These are phyloP conservation scores for Kazachstania sp. DNA, from an alignment of 1,139 yeast species.

Conservation along the genomic window DNA sequence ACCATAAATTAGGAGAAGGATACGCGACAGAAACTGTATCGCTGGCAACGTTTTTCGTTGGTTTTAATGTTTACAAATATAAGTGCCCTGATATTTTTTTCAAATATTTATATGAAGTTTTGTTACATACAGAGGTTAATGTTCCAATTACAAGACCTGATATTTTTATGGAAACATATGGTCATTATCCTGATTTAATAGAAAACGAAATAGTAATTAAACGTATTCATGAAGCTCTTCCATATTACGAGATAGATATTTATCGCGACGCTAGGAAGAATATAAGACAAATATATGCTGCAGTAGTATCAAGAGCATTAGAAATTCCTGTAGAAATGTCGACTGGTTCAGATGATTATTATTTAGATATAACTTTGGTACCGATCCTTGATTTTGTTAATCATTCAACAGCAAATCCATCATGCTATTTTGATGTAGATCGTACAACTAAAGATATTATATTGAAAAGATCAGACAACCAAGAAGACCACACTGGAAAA, in stretches of 20 bases:
- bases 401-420: constrained; percentile 35
- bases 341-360: constrained; percentile 30
- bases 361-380: constrained; percentile 48
- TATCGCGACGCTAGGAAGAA: too few relatives aligned
- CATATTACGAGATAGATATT: too few relatives aligned
- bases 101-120: constrained; percentile 18
- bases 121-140: constrained; percentile 17
- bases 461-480: constrained; percentile 27
- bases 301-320: constrained; percentile 49
- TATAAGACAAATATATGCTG: constrained; percentile 39
- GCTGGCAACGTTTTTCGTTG: too few relatives aligned
- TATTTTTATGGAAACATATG: background rate
- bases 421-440: constrained; percentile 57
- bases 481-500: background rate
- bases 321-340: constrained; percentile 47
- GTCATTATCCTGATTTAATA: constrained; percentile 6
- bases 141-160: constrained; percentile 11
- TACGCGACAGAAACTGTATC: too few relatives aligned
- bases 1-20: too few relatives aligned
- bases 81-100: constrained; percentile 14
- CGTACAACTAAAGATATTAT: constrained; percentile 40
- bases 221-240: too few relatives aligned
- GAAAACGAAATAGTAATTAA: constrained; percentile 8
- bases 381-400: constrained; percentile 64
- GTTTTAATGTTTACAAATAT: constrained; percentile 1